Base-by-base conservation (phyloP, 2,329 filamentous ascomycete genomes). In the Cladobotryum mycophilum region DNA sequence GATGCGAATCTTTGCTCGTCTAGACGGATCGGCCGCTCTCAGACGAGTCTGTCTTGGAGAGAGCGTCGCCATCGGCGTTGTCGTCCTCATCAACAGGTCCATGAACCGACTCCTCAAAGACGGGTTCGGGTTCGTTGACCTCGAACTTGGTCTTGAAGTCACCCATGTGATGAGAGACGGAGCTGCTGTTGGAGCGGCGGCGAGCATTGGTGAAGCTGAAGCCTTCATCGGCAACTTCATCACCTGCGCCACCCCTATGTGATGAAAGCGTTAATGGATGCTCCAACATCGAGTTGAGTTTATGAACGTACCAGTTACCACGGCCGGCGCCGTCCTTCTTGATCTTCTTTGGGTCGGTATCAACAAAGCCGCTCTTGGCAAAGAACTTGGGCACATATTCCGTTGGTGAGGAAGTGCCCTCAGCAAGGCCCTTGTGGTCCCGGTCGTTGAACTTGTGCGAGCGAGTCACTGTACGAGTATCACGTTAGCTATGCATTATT, bases 131-230 rank as follows among this genome's bases (percentile, higher is more conserved):
- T 61, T 97, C 93, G 66, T 89, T 79, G 60, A 88, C 77, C 71
- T 99, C 93, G 67, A 96, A 97, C 75, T 99, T 99, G 71, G 91
- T 95, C 80, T 93, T 95, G 75, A 96, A 89, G 67, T 91, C 82
- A 54, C 81, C 79, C 60, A 89, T 74, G 61, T 82, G 77, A 63
- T 82, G 79, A 49, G 82, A 84, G 61, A 86, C 79, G 63, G 79
- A 84, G 73, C 85, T 91, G 68, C 87, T 92, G 76, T 97, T 97
- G 72, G 89, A 95, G 69, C 89, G 90, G 68, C 92, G 93, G 56
- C 92, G 89, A 51, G 87, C 76, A 62, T 96, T 93, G 76, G 78
- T 80, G 65, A 95, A 84, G 65, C 84, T 90, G 76, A 93, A 95
- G 60, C 82, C 76, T 63, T 87, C 84, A 67, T 96, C 89, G 63